Evolutionary conservation across 352 stramenopile genomes (phyloP).

Genomic region (Pythium dissimile): DNA sequence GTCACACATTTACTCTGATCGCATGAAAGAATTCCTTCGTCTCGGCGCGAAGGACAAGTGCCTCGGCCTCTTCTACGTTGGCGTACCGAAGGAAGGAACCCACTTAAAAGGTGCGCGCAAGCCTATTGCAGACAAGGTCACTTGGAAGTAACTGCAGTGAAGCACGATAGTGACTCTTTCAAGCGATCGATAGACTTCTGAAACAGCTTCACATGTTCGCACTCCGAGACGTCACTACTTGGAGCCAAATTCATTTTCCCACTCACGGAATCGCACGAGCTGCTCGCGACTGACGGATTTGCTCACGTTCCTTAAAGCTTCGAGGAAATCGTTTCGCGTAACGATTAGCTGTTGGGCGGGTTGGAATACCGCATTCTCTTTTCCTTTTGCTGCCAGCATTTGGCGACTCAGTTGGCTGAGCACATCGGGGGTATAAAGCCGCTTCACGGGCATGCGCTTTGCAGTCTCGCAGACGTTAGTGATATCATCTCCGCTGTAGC

Average conservation of each 20-base stretch:
- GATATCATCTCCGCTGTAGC: conserved; percentile 89
- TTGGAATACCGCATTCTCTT: conserved; percentile 19
- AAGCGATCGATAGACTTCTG: neutral
- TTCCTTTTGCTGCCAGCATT: conserved; percentile 24
- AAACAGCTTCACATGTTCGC: no score
- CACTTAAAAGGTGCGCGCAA: conserved; percentile 55
- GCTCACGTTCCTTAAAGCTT: conserved; percentile 43
- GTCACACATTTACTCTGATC: conserved; percentile 47
- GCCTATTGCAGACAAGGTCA: conserved; percentile 74
- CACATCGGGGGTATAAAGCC: conserved; percentile 67
- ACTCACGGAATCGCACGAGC: conserved; percentile 36
- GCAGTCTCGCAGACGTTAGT: conserved; percentile 67
- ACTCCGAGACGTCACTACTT: no score
- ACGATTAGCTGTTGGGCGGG: conserved; percentile 57
- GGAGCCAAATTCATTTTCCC: conserved; percentile 50
- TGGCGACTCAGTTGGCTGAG: conserved; percentile 52
- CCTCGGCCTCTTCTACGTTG: conserved; percentile 83
- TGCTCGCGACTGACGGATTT: conserved; percentile 52
- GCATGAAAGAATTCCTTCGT: conserved; percentile 82
- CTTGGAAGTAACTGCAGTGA: conserved; percentile 17
- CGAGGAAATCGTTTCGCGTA: conserved; percentile 42
- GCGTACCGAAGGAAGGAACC: conserved; percentile 48
- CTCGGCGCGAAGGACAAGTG: conserved; percentile 73
- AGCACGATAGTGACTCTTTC: neutral
- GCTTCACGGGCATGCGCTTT: conserved; percentile 81